Base-by-base conservation (phyloP, 2,329 filamentous ascomycete species). In the Pleomassaria siparia region DNA sequence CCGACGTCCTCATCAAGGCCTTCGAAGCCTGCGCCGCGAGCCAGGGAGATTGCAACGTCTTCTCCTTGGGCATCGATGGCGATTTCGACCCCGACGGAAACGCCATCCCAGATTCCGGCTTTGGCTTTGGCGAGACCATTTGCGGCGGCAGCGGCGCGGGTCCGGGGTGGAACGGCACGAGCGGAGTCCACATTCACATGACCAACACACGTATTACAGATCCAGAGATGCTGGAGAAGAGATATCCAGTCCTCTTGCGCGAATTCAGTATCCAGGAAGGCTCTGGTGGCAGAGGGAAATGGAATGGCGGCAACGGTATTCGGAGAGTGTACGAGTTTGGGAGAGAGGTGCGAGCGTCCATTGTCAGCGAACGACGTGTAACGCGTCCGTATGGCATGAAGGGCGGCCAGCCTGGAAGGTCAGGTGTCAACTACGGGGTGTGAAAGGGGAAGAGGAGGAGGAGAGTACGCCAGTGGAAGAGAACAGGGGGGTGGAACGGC, bases 171-270 rank as follows among this genome's bases (percentile, higher is more conserved):
- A 50, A 66, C 41, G 69, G 69, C 12, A 58, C 59, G 0, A 57
- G 50, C 25, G 69, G 55, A 10, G 64, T 71, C 9, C 69, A 72
- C 39, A 57, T 60, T 6, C 63, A 71, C 43, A 66, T 67, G 63
- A 72, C 70, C 1, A 72, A 72, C 36, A 72, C 69, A 2, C 58
- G 63, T 21, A 72, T 69, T 43, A 69, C 70, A 2, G 68, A 72
- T 24, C 54, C 56, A 1, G 69, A 72, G 49, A 50, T 70, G 5
- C 49, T 67, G 8, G 70, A 72, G 54, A 59, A 63, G 44, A 54
- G 69, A 32, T 70, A 69, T 42, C 67, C 68, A 7, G 59, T 70
- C 15, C 48, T 71, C 18, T 46, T 71, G 11, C 58, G 63, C 11
- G 56, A 63, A 41, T 70, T 69, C 36, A 53, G 50, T n/a, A 59